Evolutionary conservation across 1,284 basidiomycete genomes (phyloP).

Genomic region (Ceratobasidium sp.): DNA sequence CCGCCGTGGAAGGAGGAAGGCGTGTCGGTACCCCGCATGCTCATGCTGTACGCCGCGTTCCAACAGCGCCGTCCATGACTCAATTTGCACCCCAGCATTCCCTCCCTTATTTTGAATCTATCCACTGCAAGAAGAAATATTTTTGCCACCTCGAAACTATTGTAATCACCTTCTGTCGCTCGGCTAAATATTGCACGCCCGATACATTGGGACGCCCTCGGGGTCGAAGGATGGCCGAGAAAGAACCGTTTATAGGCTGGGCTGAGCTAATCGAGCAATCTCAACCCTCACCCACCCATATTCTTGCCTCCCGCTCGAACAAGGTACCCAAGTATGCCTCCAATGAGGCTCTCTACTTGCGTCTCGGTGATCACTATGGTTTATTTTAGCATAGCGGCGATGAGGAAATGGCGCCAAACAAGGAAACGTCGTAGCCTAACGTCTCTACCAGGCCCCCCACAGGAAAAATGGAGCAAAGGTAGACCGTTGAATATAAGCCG

Average conservation of each 20-base stretch:
- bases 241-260: neutral
- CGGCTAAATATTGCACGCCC: no score
- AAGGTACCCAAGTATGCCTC: neutral
- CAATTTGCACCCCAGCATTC: no score
- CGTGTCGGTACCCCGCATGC: no score
- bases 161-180: no score
- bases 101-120: no score
- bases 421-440: neutral
- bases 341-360: conserved; percentile 3
- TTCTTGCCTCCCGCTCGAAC: neutral
- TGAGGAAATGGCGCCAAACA: conserved; percentile 22
- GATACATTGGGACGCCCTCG: neutral
- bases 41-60: no score
- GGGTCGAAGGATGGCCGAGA: conserved; percentile 15
- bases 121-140: no score
- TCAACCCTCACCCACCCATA: neutral
- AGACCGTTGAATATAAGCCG: neutral
- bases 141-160: no score
- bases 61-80: no score
- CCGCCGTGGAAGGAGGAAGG: no score
- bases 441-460: conserved; percentile 24
- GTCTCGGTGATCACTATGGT: conserved; percentile 10
- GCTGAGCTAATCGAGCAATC: neutral
- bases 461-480: conserved; percentile 41
- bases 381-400: neutral